Percentiles rank a stretch among this genome's conserved stretches.
These are phyloP conservation scores for Aphanomyces stellatus DNA, from an alignment of 352 stramenopile species.

Conservation along the genomic window DNA sequence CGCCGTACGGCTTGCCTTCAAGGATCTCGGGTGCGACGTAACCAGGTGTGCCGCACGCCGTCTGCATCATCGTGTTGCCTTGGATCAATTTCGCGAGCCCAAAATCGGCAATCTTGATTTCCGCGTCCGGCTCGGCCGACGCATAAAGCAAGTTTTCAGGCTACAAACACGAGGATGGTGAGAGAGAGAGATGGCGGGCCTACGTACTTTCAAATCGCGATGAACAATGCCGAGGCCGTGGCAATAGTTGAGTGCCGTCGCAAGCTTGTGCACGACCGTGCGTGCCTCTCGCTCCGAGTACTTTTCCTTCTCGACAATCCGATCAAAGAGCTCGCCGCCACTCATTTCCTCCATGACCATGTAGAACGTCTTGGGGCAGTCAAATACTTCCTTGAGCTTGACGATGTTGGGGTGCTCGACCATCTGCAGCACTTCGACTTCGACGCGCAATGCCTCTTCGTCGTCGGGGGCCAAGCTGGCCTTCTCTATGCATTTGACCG, in stretches of 20 bases:
- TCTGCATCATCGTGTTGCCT: constrained; percentile 90
- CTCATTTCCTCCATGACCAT: constrained; percentile 90
- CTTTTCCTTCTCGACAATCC: constrained; percentile 88
- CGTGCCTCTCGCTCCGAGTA: constrained; percentile 87
- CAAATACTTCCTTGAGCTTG: constrained; percentile 78
- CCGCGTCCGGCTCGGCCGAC: constrained; percentile 74
- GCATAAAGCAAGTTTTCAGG: constrained; percentile 87
- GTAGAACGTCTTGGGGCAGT: constrained; percentile 85
- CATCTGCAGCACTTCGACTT: constrained; percentile 76
- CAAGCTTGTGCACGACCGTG: constrained; percentile 76
- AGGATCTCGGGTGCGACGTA: constrained; percentile 97
- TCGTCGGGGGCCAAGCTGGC: constrained; percentile 67
- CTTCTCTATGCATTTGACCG: constrained; percentile 82
- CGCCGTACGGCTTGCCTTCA: constrained; percentile 86
- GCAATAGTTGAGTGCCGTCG: constrained; percentile 76
- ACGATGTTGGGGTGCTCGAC: constrained; percentile 86
- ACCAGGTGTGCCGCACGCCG: constrained; percentile 92
- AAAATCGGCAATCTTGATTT: constrained; percentile 93
- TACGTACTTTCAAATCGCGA: constrained; percentile 49
- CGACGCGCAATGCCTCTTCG: constrained; percentile 67
- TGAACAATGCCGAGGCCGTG: constrained; percentile 89
- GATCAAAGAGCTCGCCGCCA: constrained; percentile 88
- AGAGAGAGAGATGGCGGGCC: neutral
- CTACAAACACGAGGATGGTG: constrained; percentile 1
- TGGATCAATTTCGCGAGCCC: constrained; percentile 87